A percentile compares a stretch with the other conserved stretches of the same genome.
Conservation (phyloP, 2,329 filamentous ascomycete genomes). For the Trichoderma koningiopsis region DNA sequence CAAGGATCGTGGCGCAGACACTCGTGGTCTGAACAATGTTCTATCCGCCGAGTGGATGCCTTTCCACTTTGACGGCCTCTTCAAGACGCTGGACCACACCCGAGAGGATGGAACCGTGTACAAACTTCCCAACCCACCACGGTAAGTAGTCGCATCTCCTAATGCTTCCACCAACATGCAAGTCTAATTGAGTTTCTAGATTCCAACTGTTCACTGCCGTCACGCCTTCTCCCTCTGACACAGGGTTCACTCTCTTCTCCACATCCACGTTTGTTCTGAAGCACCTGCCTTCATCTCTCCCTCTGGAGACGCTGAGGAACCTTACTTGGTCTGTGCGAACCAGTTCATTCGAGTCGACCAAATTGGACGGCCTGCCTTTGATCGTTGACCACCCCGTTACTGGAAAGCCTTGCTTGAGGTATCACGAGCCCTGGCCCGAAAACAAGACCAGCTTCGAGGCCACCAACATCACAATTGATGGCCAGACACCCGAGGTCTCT, state of each 20-base stretch:
- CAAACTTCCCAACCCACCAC: neutral
- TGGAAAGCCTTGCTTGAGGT: conserved; percentile 51
- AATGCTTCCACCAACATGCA: neutral
- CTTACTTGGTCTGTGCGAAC: neutral
- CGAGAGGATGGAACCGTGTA: neutral
- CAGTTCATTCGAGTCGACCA: neutral
- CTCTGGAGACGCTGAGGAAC: neutral
- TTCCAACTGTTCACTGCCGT: neutral
- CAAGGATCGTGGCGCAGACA: conserved; percentile 49
- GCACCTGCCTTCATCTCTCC: neutral
- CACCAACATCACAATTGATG: conserved; percentile 47
- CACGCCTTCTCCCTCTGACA: neutral
- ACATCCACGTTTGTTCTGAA: conserved; percentile 42
- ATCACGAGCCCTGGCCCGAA: conserved; percentile 57
- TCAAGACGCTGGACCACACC: neutral
- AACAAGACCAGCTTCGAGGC: conserved; percentile 53
- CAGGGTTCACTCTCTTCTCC: conserved; percentile 32
- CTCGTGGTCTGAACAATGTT: neutral
- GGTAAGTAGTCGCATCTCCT: neutral
- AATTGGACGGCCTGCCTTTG: neutral
- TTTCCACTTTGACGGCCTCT: neutral
- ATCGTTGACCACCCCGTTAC: conserved; percentile 54
- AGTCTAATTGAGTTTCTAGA: neutral
- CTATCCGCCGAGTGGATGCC: neutral
- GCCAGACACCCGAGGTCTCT: conserved; percentile 42